Evolutionary conservation across 768 basidiomycete species (phyloP).

Genomic region (Rhodotorula paludigena): DNA sequence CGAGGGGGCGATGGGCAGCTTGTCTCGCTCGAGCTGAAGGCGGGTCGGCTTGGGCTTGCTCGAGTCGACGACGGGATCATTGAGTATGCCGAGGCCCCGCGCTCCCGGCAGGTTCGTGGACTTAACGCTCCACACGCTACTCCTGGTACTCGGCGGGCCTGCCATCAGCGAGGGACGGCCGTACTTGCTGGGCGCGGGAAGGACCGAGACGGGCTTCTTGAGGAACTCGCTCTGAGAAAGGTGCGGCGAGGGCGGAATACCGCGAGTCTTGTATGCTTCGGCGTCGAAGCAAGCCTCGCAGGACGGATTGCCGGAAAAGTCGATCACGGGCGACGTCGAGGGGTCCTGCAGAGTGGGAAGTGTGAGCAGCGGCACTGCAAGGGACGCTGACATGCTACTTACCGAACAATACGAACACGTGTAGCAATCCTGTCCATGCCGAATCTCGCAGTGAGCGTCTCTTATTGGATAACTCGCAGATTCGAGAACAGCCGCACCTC

Average conservation of each 20-base stretch:
- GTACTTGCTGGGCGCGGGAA: slow-evolving; percentile 30
- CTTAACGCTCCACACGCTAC: slow-evolving; percentile 10
- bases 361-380: neutral
- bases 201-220: neutral
- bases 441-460: neutral
- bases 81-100: neutral
- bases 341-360: slow-evolving; percentile 4
- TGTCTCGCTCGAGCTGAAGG: slow-evolving; percentile 21
- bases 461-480: neutral
- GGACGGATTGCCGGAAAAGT: slow-evolving; percentile 18
- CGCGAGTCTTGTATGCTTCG: slow-evolving; percentile 8
- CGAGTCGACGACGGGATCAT: neutral
- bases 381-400: neutral
- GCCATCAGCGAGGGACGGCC: slow-evolving; percentile 10
- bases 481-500: neutral
- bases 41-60: neutral
- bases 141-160: neutral
- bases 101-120: neutral
- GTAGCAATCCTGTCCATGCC: slow-evolving; percentile 12
- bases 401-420: slow-evolving; percentile 26
- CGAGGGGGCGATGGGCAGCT: slow-evolving; percentile 16
- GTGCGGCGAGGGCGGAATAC: slow-evolving; percentile 20
- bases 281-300: slow-evolving; percentile 37
- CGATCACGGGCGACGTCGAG: slow-evolving; percentile 15
- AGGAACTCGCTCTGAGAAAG: slow-evolving; percentile 8